Conservation (phyloP, 192 early-diverging fungal species). For the Geranomyces variabilis region DNA sequence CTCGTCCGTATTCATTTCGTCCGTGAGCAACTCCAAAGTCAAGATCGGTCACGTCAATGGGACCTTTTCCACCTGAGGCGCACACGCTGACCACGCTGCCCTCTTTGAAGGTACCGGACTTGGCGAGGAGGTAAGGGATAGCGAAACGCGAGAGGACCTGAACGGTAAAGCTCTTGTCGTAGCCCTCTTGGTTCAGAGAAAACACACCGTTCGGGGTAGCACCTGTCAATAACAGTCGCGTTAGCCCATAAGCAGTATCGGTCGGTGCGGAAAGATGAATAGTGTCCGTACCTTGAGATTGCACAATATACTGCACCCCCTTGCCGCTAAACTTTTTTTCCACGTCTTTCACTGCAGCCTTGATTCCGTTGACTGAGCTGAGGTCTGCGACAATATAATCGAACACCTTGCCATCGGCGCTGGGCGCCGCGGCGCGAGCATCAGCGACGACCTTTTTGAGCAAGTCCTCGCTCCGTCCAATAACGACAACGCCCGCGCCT, state of each 20-base stretch:
- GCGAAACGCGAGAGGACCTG: slow-evolving; percentile 10
- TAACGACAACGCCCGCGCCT: background rate
- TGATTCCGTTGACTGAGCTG: slow-evolving; percentile 1
- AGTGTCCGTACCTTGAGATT: background rate
- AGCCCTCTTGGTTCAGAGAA: background rate
- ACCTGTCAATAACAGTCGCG: background rate
- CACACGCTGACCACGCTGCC: slow-evolving; percentile 6
- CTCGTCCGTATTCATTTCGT: background rate
- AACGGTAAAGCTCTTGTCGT: slow-evolving; percentile 6
- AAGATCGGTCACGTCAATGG: background rate
- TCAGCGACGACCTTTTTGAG: slow-evolving; percentile 2
- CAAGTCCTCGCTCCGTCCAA: slow-evolving; percentile 1
- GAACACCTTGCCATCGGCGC: background rate
- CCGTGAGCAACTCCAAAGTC: background rate
- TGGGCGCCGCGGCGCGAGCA: background rate
- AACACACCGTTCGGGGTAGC: background rate
- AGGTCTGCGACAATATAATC: slow-evolving; percentile 12
- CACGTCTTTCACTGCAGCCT: slow-evolving; percentile 2
- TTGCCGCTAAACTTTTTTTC: background rate
- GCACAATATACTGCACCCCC: slow-evolving; percentile 7
- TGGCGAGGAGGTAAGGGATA: slow-evolving; percentile 1
- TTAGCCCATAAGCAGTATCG: too few species aligned
- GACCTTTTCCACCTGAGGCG: background rate
- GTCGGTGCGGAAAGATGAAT: too few species aligned
- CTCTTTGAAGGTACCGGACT: background rate